A percentile compares a stretch with the other conserved stretches of the same genome.
Evolutionary conservation across 2,329 filamentous ascomycete genomes (phyloP).

Genomic region (Aspergillus sp.): DNA sequence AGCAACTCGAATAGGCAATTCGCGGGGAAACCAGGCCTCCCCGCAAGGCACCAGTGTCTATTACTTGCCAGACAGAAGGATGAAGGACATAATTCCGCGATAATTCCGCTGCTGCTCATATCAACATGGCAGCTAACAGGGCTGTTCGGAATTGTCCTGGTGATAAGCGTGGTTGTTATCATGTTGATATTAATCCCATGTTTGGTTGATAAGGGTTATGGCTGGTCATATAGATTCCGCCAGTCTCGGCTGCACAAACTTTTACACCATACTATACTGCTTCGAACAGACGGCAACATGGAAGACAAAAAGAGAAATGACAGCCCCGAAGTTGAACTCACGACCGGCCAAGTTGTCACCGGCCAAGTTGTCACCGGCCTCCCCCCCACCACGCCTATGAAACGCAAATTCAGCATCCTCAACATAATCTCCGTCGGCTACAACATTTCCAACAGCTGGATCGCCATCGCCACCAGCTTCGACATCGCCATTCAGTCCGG

Average conservation of each 20-base stretch:
- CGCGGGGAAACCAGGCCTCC: no score
- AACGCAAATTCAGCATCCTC: slow-evolving; percentile 17
- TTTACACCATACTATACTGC: background rate
- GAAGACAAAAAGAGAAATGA: no score
- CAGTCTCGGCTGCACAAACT: no score
- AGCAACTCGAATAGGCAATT: no score
- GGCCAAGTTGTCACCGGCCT: slow-evolving; percentile 13
- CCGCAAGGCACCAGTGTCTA: no score
- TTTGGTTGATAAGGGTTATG: background rate
- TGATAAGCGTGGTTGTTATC: background rate
- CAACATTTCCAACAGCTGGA: slow-evolving; percentile 20
- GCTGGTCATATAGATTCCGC: background rate
- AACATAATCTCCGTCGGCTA: slow-evolving; percentile 19
- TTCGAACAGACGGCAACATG: no score
- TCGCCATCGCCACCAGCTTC: slow-evolving; percentile 19
- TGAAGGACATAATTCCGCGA: background rate
- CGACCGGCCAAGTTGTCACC: slow-evolving; percentile 14
- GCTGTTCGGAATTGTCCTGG: background rate
- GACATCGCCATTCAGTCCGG: slow-evolving; percentile 18
- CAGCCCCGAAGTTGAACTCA: slow-evolving; percentile 10
- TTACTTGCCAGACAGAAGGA: no score
- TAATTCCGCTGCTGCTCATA: background rate
- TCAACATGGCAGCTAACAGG: background rate
- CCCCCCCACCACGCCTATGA: slow-evolving; percentile 11
- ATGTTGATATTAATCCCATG: background rate